These are phyloP conservation scores for Fusarium sp. DNA, from an alignment of 2,329 filamentous ascomycete species.

Conservation along the genomic window DNA sequence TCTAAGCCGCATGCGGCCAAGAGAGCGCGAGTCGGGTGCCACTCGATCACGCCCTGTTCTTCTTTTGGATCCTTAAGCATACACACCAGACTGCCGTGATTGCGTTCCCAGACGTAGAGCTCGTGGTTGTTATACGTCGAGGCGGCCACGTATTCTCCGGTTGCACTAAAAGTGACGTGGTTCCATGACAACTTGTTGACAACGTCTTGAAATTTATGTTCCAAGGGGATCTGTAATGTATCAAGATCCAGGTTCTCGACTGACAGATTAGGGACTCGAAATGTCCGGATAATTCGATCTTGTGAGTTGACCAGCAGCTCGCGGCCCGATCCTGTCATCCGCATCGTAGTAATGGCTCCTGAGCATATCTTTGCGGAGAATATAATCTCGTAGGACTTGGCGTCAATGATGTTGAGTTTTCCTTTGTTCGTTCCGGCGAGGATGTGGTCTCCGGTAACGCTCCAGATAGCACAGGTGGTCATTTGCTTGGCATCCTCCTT, in stretches of 20 bases:
- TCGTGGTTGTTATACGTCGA: conserved; percentile 99
- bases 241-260: conserved; percentile 80
- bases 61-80: conserved; percentile 98
- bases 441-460: conserved; percentile 86
- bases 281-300: conserved; percentile 93
- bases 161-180: conserved; percentile 93
- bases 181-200: conserved; percentile 98
- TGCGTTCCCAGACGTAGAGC: conserved; percentile 97
- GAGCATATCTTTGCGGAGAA: conserved; percentile 90
- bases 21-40: conserved; percentile 90
- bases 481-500: conserved; percentile 95
- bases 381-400: conserved; percentile 82
- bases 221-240: conserved; percentile 88
- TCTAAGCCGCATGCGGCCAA: conserved; percentile 94
- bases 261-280: conserved; percentile 84
- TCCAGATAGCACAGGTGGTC: conserved; percentile 93
- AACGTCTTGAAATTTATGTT: conserved; percentile 98
- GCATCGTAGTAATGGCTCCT: conserved; percentile 88
- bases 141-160: conserved; percentile 94
- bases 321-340: conserved; percentile 83
- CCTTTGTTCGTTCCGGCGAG: conserved; percentile 95
- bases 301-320: conserved; percentile 93
- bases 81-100: conserved; percentile 92
- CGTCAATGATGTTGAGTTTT: conserved; percentile 94
- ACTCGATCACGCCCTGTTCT: conserved; percentile 96